Evolutionary conservation across 805 yeast species (phyloP).

Genomic region (Zygosaccharomyces pseudorouxii): DNA sequence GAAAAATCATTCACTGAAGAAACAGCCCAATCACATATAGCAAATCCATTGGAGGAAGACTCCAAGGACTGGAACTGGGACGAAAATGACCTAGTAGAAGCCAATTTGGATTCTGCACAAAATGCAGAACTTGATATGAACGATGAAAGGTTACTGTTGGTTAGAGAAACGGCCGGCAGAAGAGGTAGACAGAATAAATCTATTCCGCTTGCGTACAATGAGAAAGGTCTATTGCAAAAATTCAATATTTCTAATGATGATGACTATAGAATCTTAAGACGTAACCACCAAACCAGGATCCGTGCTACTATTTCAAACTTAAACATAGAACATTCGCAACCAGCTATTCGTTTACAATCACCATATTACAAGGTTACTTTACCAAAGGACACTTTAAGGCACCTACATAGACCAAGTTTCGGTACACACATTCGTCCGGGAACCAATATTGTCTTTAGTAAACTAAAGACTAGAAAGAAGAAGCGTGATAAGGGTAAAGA

Average conservation of each 20-base stretch:
- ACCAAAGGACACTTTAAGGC: conserved; percentile 61
- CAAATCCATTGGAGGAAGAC: conserved; percentile 25
- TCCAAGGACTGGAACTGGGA: conserved; percentile 37
- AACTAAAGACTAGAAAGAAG: conserved; percentile 70
- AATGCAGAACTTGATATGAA: conserved; percentile 63
- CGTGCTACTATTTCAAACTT: conserved; percentile 89
- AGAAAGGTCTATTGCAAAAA: conserved; percentile 50
- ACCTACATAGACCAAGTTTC: conserved; percentile 77
- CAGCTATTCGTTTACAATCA: conserved; percentile 80
- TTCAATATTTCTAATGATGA: conserved; percentile 87
- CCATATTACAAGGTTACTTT: conserved; percentile 85
- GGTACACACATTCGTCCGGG: conserved; percentile 62
- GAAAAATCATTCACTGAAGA: conserved; percentile 21
- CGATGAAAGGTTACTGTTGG: conserved; percentile 74
- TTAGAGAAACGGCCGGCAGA: conserved; percentile 26
- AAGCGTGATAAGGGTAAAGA: conserved; percentile 87
- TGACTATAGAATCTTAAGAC: conserved; percentile 75
- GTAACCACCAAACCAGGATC: conserved; percentile 84
- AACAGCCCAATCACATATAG: not conserved
- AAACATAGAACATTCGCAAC: conserved; percentile 84
- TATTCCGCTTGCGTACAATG: conserved; percentile 46
- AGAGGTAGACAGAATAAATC: conserved; percentile 8
- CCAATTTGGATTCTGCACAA: conserved; percentile 39
- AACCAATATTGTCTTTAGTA: conserved; percentile 67
- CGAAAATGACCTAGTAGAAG: conserved; percentile 70